Evolutionary conservation across 2,329 filamentous ascomycete species (phyloP).

Genomic region (Byssochlamys sp.): DNA sequence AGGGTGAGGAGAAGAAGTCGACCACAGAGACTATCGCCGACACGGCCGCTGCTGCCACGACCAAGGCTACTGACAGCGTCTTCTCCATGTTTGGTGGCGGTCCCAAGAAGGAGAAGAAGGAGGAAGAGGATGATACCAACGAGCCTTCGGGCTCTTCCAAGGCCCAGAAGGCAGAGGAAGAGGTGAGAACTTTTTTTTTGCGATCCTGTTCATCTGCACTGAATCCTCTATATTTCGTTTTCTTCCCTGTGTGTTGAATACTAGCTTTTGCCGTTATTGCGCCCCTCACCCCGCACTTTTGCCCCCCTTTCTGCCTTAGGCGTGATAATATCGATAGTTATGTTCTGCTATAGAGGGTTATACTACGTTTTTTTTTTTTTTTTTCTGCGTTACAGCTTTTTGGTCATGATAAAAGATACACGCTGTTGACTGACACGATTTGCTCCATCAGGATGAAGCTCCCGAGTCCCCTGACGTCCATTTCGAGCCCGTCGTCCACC

Average conservation of each 20-base stretch:
- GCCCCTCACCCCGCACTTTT: background rate
- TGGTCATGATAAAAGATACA: background rate
- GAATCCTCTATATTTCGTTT: slow-evolving; percentile 17
- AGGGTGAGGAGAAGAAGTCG: slow-evolving; percentile 21
- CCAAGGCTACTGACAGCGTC: slow-evolving; percentile 48
- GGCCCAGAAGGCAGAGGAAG: slow-evolving; percentile 56
- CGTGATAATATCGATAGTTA: slow-evolving; percentile 12
- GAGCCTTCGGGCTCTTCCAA: slow-evolving; percentile 85
- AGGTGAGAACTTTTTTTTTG: slow-evolving; percentile 29
- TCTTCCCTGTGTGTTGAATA: slow-evolving; percentile 3
- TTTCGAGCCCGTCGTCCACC: slow-evolving; percentile 90
- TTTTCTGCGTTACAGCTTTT: background rate
- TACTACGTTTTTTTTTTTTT: background rate
- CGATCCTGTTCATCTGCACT: background rate
- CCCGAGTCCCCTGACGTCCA: slow-evolving; percentile 87
- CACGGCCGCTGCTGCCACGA: slow-evolving; percentile 28
- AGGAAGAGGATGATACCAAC: slow-evolving; percentile 66
- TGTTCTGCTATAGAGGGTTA: background rate
- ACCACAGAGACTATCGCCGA: slow-evolving; percentile 20
- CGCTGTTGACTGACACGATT: background rate
- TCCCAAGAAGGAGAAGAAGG: slow-evolving; percentile 92
- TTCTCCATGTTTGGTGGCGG: slow-evolving; percentile 99
- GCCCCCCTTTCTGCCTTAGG: background rate
- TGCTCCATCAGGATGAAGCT: slow-evolving; percentile 51
- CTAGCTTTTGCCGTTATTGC: slow-evolving; percentile 3